Percentiles rank a stretch among this genome's conserved stretches.
Evolutionary conservation across 306 rosid species (phyloP).

Genomic region (Hippophae tibetana): DNA sequence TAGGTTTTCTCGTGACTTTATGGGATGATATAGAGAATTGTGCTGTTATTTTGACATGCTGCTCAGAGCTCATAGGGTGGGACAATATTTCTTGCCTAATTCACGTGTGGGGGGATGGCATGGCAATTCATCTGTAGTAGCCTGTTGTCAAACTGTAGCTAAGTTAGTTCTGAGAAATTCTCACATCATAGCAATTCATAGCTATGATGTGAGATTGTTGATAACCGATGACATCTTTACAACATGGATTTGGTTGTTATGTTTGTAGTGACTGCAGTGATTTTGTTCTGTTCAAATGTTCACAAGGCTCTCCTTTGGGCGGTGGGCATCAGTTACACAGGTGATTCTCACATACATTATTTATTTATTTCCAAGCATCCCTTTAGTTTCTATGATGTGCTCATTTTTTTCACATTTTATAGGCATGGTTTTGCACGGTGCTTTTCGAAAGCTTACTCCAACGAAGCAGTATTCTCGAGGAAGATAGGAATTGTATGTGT

Average conservation of each 20-base stretch:
- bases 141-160: too few species aligned
- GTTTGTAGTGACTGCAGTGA: conserved; percentile 62
- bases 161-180: neutral
- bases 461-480: neutral
- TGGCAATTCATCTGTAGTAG: too few species aligned
- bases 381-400: neutral
- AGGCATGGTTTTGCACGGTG: conserved; percentile 75
- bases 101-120: too few species aligned
- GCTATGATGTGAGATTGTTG: neutral
- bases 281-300: conserved; percentile 58
- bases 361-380: neutral
- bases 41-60: too few species aligned
- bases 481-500: neutral
- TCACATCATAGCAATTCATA: too few species aligned
- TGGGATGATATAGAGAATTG: too few species aligned
- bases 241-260: conserved; percentile 16
- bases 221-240: neutral
- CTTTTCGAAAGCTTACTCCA: conserved; percentile 47
- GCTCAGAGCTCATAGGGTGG: too few species aligned
- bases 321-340: conserved; percentile 54
- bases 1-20: too few species aligned
- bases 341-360: conserved; percentile 23
- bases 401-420: conserved; percentile 14
- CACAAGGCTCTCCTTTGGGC: conserved; percentile 87
- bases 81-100: too few species aligned